Conservation (phyloP, 352 stramenopile genomes). For the Albugo laibachii region DNA sequence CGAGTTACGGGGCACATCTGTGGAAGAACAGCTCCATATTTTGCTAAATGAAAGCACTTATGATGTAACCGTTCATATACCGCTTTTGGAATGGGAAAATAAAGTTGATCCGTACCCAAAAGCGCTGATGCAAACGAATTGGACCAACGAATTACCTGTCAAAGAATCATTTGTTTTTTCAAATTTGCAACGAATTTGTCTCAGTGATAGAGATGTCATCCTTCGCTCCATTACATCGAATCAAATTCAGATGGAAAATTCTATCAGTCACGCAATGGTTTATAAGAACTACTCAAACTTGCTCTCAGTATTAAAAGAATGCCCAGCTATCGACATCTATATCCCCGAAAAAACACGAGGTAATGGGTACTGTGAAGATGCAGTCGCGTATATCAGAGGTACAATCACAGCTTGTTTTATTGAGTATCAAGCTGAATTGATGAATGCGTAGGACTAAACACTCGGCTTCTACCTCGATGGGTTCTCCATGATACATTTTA, state of each 20-base stretch:
- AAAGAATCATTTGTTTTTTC: slow-evolving; percentile 21
- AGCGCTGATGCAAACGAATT: slow-evolving; percentile 13
- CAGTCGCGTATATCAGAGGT: slow-evolving; percentile 40
- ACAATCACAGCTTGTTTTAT: slow-evolving; percentile 1
- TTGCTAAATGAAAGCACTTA: too few relatives aligned
- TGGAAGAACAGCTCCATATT: too few relatives aligned
- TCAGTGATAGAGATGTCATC: slow-evolving; percentile 12
- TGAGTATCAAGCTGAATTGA: too few relatives aligned
- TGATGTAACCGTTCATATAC: too few relatives aligned
- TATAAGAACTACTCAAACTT: slow-evolving; percentile 15
- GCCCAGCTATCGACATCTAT: slow-evolving; percentile 45
- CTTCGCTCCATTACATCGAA: slow-evolving; percentile 4
- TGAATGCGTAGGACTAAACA: slow-evolving; percentile 14
- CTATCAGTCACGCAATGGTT: slow-evolving; percentile 12
- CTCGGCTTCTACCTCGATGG: slow-evolving; percentile 24
- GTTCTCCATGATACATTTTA: slow-evolving; percentile 17
- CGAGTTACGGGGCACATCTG: too few relatives aligned
- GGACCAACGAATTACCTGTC: slow-evolving; percentile 9
- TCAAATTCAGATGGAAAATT: slow-evolving; percentile 4
- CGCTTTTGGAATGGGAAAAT: too few relatives aligned
- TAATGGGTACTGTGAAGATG: slow-evolving; percentile 52
- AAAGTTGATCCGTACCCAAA: slow-evolving; percentile 11
- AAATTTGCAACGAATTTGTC: slow-evolving; percentile 15
- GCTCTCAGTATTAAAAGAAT: slow-evolving; percentile 21
- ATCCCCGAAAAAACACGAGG: slow-evolving; percentile 18